Conservation (phyloP, 331 rosid genomes). For the Stylosanthes scabra region DNA sequence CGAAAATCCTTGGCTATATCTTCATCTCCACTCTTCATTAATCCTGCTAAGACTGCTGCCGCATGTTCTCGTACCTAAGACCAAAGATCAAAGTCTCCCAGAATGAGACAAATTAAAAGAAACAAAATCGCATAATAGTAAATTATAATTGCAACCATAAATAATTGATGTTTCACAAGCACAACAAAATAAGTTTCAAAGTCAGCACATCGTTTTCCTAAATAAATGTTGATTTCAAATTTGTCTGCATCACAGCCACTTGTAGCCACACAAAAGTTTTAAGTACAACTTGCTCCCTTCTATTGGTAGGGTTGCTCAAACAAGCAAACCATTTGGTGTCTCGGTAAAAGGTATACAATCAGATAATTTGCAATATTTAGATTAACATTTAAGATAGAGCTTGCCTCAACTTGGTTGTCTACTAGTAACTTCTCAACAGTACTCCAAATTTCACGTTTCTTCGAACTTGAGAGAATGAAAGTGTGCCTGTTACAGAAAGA, state of each 20-base stretch:
- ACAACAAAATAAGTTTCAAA: conserved; percentile 26
- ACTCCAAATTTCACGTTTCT: conserved; percentile 85
- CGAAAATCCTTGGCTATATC: conserved; percentile 88
- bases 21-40: conserved; percentile 98
- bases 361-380: conserved; percentile 13
- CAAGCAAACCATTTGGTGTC: conserved; percentile 9
- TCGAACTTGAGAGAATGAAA: conserved; percentile 69
- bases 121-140: not conserved
- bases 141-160: conserved; percentile 16
- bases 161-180: conserved; percentile 7
- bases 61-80: conserved; percentile 96
- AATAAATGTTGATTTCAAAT: conserved; percentile 20
- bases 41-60: conserved; percentile 96
- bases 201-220: conserved; percentile 23
- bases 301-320: conserved; percentile 15
- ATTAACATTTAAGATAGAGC: conserved; percentile 40
- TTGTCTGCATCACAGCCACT: conserved; percentile 15
- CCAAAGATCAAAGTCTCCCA: conserved; percentile 39
- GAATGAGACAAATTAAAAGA: conserved; percentile 31
- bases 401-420: conserved; percentile 99
- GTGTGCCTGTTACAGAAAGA: conserved; percentile 79
- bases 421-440: conserved; percentile 88
- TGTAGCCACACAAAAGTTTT: not conserved
- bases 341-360: conserved; percentile 4
- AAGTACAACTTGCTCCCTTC: conserved; percentile 17